Percentiles rank a stretch among this genome's conserved stretches.
phyloP scores from a whole-genome alignment of 129 eudicot species.

The Rutidosis leptorrhynchoides region DNA sequence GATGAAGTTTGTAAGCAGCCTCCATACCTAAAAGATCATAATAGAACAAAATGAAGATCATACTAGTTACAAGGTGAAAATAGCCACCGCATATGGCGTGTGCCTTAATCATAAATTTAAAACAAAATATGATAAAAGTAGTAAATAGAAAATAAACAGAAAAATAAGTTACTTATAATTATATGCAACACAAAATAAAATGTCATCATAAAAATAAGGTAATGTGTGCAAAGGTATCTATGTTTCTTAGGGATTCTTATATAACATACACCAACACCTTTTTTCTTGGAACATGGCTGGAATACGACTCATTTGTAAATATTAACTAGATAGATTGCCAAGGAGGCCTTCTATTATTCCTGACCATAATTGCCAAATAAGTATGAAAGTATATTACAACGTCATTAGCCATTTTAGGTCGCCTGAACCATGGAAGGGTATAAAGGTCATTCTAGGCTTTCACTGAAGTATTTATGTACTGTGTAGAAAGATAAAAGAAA shows the following conservation, averaged over 20 bases:
- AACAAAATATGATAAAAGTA: not conserved
- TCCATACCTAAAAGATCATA: constrained; percentile 54
- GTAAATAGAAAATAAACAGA: not conserved
- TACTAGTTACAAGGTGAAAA: not conserved
- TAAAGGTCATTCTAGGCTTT: not conserved
- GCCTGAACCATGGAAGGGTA: not conserved
- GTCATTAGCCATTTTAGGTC: not conserved
- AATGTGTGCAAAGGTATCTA: not conserved
- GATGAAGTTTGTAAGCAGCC: constrained; percentile 72
- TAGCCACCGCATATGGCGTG: not conserved
- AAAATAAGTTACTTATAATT: not conserved
- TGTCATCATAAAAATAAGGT: not conserved
- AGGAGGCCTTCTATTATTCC: not conserved
- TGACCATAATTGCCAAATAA: not conserved
- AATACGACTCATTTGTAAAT: not conserved
- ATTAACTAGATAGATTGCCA: not conserved
- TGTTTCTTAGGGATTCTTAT: not conserved
- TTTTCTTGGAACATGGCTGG: not conserved
- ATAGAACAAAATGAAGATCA: not conserved
- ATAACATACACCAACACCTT: not conserved
- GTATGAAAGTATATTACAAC: not conserved
- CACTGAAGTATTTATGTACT: not conserved
- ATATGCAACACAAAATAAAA: not conserved
- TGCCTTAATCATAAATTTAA: not conserved
- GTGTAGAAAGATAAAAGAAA: not conserved